Conservation (phyloP, 495 filamentous ascomycete species). For the Thozetella sp. region DNA sequence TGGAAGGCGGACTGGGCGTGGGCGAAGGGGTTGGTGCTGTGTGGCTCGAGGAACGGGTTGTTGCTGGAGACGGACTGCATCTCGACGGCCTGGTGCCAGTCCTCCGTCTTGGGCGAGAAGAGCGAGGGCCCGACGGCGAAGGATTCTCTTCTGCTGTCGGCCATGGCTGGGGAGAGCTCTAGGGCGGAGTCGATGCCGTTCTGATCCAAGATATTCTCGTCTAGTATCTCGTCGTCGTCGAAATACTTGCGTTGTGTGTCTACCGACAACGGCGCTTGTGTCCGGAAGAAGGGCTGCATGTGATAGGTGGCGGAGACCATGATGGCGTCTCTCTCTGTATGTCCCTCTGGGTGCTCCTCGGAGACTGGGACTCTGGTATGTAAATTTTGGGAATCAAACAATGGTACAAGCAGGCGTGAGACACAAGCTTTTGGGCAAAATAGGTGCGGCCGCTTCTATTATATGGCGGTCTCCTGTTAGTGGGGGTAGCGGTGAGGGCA, state of each 20-base stretch:
- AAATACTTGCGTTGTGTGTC: conserved; percentile 62
- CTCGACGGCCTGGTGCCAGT: conserved; percentile 62
- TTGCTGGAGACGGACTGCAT: conserved; percentile 59
- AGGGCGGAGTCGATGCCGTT: conserved; percentile 64
- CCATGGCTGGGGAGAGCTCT: conserved; percentile 69
- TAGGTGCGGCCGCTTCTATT: conserved; percentile 4
- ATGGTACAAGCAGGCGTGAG: not conserved
- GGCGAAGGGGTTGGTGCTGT: conserved; percentile 60
- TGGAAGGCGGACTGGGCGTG: conserved; percentile 47
- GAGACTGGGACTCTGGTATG: not conserved
- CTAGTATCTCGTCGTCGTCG: conserved; percentile 82
- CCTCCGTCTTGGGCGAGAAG: conserved; percentile 74
- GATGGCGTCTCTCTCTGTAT: conserved; percentile 31
- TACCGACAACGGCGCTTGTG: conserved; percentile 56
- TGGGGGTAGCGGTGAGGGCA: conserved; percentile 16
- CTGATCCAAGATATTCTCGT: conserved; percentile 82
- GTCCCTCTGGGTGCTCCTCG: conserved; percentile 5
- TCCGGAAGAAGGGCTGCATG: conserved; percentile 64
- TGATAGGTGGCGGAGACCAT: conserved; percentile 51
- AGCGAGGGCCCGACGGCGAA: conserved; percentile 68
- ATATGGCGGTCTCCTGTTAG: conserved; percentile 5
- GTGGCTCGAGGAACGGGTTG: conserved; percentile 63
- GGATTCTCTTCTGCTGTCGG: conserved; percentile 67
- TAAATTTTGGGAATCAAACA: not conserved
- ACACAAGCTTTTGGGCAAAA: not conserved